Evolutionary conservation across 495 filamentous ascomycete genomes (phyloP).

Genomic region (Achaetomiella virescens): DNA sequence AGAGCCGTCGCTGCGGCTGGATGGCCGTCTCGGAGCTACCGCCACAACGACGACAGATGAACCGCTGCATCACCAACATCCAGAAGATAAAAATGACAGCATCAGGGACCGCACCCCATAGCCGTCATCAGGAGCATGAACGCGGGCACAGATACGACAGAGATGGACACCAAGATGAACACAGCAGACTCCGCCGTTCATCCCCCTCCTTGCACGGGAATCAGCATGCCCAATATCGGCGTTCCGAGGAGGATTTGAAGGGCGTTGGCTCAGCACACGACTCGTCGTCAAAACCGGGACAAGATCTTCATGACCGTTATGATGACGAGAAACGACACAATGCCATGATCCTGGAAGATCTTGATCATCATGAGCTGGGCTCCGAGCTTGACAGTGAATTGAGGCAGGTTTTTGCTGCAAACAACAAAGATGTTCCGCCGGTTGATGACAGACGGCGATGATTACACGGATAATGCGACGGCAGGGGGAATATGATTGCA

Average conservation of each 20-base stretch:
- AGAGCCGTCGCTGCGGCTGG: not conserved
- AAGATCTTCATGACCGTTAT: not conserved
- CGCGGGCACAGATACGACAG: too few species aligned
- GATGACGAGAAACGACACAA: not conserved
- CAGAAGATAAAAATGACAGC: too few species aligned
- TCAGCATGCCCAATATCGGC: not conserved
- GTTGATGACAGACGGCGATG: not conserved
- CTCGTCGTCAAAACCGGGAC: not conserved
- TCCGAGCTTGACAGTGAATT: not conserved
- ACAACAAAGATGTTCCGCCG: not conserved
- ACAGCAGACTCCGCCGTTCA: too few species aligned
- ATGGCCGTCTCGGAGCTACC: not conserved
- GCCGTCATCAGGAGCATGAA: too few species aligned
- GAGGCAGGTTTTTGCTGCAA: not conserved
- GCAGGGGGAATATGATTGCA: too few species aligned
- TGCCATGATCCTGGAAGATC: not conserved
- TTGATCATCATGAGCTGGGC: not conserved
- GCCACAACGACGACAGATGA: not conserved
- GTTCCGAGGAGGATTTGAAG: slow-evolving; percentile 16
- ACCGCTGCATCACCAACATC: too few species aligned
- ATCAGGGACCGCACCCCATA: too few species aligned
- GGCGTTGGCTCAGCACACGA: slow-evolving; percentile 20
- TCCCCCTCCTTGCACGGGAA: not conserved
- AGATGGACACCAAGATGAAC: not conserved
- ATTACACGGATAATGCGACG: too few species aligned